These are phyloP conservation scores for Kwoniella newhampshirensis DNA, from an alignment of 768 basidiomycete species.

Conservation along the genomic window DNA sequence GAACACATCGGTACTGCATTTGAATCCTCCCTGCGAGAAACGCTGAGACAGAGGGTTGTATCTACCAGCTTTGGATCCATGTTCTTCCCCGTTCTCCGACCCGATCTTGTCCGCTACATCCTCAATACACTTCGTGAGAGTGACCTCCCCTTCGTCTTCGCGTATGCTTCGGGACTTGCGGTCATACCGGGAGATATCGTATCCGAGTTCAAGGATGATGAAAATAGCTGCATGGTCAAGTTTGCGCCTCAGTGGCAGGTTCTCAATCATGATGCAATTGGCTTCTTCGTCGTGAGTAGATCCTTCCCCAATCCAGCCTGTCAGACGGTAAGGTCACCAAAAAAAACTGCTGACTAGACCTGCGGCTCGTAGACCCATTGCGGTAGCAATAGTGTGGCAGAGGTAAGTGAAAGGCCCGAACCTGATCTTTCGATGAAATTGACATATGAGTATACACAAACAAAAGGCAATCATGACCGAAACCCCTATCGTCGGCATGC, in stretches of 20 bases:
- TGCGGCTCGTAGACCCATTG: constrained; percentile 24
- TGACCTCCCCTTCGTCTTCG: constrained; percentile 29
- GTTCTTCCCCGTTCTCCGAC: constrained; percentile 27
- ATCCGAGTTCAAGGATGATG: constrained; percentile 17
- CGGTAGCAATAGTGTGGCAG: constrained; percentile 28
- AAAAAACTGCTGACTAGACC: not conserved
- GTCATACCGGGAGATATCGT: constrained; percentile 15
- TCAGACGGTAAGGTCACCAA: not conserved
- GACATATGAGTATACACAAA: not conserved
- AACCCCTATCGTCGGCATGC: constrained; percentile 24
- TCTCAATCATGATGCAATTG: constrained; percentile 24
- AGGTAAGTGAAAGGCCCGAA: constrained; percentile 15
- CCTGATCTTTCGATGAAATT: too few relatives aligned
- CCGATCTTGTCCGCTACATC: constrained; percentile 26
- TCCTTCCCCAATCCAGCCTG: not conserved
- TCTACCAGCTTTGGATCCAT: constrained; percentile 37
- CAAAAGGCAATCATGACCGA: constrained; percentile 20
- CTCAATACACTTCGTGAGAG: constrained; percentile 26
- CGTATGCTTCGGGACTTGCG: constrained; percentile 24
- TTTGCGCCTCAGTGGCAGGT: constrained; percentile 36
- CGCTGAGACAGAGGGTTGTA: too few relatives aligned
- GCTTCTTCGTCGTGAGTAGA: constrained; percentile 26
- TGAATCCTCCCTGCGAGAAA: too few relatives aligned
- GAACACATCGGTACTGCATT: too few relatives aligned
- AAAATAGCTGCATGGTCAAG: constrained; percentile 20